Base-by-base conservation (phyloP, 2,329 filamentous ascomycete species). In the Fragosphaeria purpurea region DNA sequence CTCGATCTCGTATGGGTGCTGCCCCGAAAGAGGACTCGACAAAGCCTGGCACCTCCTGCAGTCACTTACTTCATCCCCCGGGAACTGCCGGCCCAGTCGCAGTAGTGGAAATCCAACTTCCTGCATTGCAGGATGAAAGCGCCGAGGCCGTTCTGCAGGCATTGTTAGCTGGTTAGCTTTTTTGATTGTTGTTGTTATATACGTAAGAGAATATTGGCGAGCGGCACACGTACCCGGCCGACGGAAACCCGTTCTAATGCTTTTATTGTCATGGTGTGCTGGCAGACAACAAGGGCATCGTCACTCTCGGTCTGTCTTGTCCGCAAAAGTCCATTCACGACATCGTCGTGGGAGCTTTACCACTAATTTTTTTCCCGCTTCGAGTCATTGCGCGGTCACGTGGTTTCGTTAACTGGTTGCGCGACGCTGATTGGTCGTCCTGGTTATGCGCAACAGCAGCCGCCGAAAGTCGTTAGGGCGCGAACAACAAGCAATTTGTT, bases 61-160 rank as follows among this genome's bases (percentile, higher is more conserved):
- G 13, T 11, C 43, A 59, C 77, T 56, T 75, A 93, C 87, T 95
- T 93, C 89, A 97, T 96, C 64, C 93, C 93, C 63, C 74, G 82
- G 39, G 91, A 97, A 67, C 88, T 95, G 56, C 90, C 93, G 52
- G 86, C 88, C 80, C 86, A 90, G 76, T 97, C 89, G 75, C 93
- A 97, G 74, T 95, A 98, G 73, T 95, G 87, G 64, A 98, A 88
- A 67, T 95, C 88, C 67, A 98, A 75, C 65, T 85, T 86, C 76
- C 88, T 95, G 82, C 93, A 98, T 74, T 95, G 91, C 52, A 96
- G 80, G 69, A 98, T 88, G 75, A 97, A 97, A 66, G 90, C 87
- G 62, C 91, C 91, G 59, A 97, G 77, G 76, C 93, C 93, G 74
- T 98, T 97, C 90, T 97, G 46, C 22, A 22, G 22, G 7, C 4